These are phyloP conservation scores for Neopestalotiopsis clavispora DNA, from an alignment of 2,329 filamentous ascomycete species.

Conservation along the genomic window DNA sequence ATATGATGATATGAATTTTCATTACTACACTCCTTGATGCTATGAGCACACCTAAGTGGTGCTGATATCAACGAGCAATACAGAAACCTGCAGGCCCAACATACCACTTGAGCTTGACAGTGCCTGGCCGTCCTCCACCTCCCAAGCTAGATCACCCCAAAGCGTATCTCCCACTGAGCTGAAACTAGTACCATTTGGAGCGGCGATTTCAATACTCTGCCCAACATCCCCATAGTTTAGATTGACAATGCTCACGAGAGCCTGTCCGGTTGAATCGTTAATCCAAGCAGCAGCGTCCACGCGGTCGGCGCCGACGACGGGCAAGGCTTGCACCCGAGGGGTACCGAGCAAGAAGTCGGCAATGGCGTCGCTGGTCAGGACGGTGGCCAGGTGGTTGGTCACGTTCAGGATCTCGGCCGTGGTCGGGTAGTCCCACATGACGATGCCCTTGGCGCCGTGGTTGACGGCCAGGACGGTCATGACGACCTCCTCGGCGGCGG, in stretches of 20 bases:
- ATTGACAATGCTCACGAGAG: conserved; percentile 23
- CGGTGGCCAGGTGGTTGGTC: conserved; percentile 43
- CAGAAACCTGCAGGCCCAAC: conserved; percentile 17
- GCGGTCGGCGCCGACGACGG: conserved; percentile 26
- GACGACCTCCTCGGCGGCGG: conserved; percentile 46
- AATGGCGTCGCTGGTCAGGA: conserved; percentile 39
- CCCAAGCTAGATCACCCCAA: conserved; percentile 22
- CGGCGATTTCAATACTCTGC: conserved; percentile 13
- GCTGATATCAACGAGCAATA: conserved; percentile 10
- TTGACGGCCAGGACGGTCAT: conserved; percentile 54
- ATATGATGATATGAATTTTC: neutral
- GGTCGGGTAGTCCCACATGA: conserved; percentile 54
- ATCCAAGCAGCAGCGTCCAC: conserved; percentile 49
- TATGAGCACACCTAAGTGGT: neutral
- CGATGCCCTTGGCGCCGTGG: conserved; percentile 54
- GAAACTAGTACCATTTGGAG: conserved; percentile 17
- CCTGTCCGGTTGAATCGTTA: conserved; percentile 23
- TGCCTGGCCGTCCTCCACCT: conserved; percentile 16
- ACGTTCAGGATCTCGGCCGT: conserved; percentile 35
- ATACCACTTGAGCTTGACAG: conserved; percentile 7
- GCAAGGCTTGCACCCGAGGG: conserved; percentile 28
- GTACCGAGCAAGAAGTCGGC: conserved; percentile 43
- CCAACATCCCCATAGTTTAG: conserved; percentile 20
- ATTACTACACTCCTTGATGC: neutral
- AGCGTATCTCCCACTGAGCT: conserved; percentile 12